Percentiles rank a stretch among this genome's conserved stretches.
Evolutionary conservation across 1,139 yeast genomes (phyloP).

Genomic region (Debaryomyces subglobosus): DNA sequence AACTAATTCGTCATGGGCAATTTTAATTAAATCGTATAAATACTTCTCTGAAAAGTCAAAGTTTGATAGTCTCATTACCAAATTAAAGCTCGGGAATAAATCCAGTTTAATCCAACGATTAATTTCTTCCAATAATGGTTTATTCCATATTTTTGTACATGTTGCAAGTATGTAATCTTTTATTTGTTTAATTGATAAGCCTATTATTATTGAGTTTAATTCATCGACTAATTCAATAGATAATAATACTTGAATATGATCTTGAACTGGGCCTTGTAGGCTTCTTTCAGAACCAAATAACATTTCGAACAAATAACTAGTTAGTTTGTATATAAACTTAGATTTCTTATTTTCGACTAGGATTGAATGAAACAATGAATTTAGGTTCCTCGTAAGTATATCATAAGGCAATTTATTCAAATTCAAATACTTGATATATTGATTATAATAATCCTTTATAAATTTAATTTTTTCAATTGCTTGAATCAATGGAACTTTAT

Average conservation of each 20-base stretch:
- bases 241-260: slow-evolving; percentile 16
- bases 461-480: slow-evolving; percentile 17
- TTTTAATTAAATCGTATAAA: slow-evolving; percentile 36
- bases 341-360: slow-evolving; percentile 15
- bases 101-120: slow-evolving; percentile 41
- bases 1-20: slow-evolving; percentile 50
- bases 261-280: slow-evolving; percentile 1
- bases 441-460: slow-evolving; percentile 18
- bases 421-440: slow-evolving; percentile 21
- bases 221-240: slow-evolving; percentile 36
- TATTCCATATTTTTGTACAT: slow-evolving; percentile 46
- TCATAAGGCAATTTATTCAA: slow-evolving; percentile 22
- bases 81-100: slow-evolving; percentile 42
- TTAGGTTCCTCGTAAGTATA: slow-evolving; percentile 30
- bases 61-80: slow-evolving; percentile 24
- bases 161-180: slow-evolving; percentile 33
- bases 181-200: slow-evolving; percentile 45
- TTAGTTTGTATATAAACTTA: slow-evolving; percentile 1
- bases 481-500: slow-evolving; percentile 12
- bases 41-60: slow-evolving; percentile 20
- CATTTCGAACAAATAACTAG: background rate
- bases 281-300: background rate
- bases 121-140: slow-evolving; percentile 39
- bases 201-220: slow-evolving; percentile 42
- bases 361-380: slow-evolving; percentile 25